A percentile compares a stretch with the other conserved stretches of the same genome.
phyloP scores from a whole-genome alignment of 75 land plant genomes.

The Gnetum montanum region DNA sequence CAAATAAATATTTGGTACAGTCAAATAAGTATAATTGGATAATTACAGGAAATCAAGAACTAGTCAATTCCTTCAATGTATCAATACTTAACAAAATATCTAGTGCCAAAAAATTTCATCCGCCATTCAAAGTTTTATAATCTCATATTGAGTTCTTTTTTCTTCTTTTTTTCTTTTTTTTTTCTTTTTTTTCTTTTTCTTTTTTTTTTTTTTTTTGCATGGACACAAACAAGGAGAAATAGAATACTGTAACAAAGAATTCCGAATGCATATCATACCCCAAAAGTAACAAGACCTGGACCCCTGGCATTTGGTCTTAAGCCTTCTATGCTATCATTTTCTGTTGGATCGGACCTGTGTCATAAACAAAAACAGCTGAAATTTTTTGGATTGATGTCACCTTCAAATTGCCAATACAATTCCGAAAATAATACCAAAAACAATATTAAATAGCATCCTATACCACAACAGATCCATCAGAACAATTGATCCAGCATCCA shows the following conservation, averaged over 20 bases:
- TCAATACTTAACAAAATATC: no score
- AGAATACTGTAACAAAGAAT: neutral
- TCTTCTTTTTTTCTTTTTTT: neutral
- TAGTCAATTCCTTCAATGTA: no score
- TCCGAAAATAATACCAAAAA: neutral
- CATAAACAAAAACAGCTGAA: neutral
- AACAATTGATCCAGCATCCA: conserved; percentile 87
- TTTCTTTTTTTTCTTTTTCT: neutral
- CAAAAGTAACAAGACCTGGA: conserved; percentile 87
- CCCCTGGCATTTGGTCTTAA: conserved; percentile 94
- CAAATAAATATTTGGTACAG: no score
- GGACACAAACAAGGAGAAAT: neutral
- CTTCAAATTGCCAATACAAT: neutral
- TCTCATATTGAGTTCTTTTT: no score
- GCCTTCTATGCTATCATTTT: conserved; percentile 87
- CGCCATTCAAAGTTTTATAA: no score
- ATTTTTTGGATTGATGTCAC: no score
- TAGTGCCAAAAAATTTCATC: no score
- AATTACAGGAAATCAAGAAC: no score
- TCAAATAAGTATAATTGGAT: no score
- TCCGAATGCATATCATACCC: conserved; percentile 36
- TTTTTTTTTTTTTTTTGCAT: neutral
- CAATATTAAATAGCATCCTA: no score
- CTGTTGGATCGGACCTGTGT: conserved; percentile 90
- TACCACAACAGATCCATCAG: conserved; percentile 89